Evolutionary conservation across 768 basidiomycete genomes (phyloP), one percentile per base, ranked within the genome.

Genomic region (Sutorius australiensis): DNA sequence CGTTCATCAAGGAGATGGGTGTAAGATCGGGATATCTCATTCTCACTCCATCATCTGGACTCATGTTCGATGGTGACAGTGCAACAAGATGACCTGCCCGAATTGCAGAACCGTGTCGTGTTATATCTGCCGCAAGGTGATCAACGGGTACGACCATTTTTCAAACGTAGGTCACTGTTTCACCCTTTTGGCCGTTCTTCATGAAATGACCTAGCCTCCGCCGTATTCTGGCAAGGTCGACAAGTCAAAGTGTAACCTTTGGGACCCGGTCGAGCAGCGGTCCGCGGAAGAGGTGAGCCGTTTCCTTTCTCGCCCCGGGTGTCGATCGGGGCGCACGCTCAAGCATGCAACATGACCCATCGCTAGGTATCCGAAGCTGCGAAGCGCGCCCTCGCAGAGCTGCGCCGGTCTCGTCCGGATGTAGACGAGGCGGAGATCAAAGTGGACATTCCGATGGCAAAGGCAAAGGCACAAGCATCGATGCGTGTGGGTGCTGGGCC

Each of bases 81-180:
- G 94, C 73, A 95, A 95, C 79, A 95, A 95, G 68, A 95, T 97
- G 85, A 78, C 75, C 0, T 92, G 90, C 61, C 80, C 84, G 1
- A 71, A 84, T 54, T 95, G 94, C 62, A 56, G 42, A 2, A 83
- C 89, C 0, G 33, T 89, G 37, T 92, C 87, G 0, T 97, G 94
- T 68, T 95, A 97, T 63, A 73, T 92, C 24, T 95, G 94, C 65
- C 79, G 89, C 28, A 60, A 87, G 61, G 61, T 84, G 32, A 87
- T 95, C 37, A 71, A 31, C 0, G 88, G 89, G 1, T 92, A 92
- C 60, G 84, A 89, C 0, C 91, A 93, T 62, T 92, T 92, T 63
- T 67, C 76, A 43, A 72, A 80, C 45, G 80, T 80, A 62, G 31
- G 75, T 65, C 30, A 27, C 13, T n/a, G 10, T 19, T 50, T 40